Conservation (phyloP, 306 rosid genomes). For the Rubus parviflorus region DNA sequence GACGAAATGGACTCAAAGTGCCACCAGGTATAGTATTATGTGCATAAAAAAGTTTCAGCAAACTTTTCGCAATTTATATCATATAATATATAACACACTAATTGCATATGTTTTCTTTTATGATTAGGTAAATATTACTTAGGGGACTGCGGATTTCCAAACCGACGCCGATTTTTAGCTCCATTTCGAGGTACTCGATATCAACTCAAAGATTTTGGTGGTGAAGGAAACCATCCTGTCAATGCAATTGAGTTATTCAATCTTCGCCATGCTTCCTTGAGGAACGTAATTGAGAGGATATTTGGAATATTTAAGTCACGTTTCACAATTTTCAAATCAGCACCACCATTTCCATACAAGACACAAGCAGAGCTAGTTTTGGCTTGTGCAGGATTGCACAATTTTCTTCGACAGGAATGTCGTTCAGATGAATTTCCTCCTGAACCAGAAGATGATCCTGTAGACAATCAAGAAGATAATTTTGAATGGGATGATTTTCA, state of each 20-base stretch:
- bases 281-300: neutral
- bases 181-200: neutral
- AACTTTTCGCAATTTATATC: neutral
- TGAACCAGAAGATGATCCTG: neutral
- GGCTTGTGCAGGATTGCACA: neutral
- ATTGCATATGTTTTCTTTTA: neutral
- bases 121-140: neutral
- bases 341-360: neutral
- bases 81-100: neutral
- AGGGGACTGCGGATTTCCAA: neutral
- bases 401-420: neutral
- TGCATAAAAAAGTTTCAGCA: neutral
- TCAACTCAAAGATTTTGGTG: neutral
- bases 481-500: neutral
- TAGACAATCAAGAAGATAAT: neutral
- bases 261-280: neutral
- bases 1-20: neutral
- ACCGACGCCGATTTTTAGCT: neutral
- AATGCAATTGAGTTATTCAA: constrained; percentile 3
- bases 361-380: neutral
- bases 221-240: neutral
- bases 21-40: neutral
- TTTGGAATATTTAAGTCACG: neutral
- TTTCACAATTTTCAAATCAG: constrained; percentile 2
- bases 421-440: neutral